Conservation (phyloP, 106 monocot genomes). For the Posidonia australis region DNA sequence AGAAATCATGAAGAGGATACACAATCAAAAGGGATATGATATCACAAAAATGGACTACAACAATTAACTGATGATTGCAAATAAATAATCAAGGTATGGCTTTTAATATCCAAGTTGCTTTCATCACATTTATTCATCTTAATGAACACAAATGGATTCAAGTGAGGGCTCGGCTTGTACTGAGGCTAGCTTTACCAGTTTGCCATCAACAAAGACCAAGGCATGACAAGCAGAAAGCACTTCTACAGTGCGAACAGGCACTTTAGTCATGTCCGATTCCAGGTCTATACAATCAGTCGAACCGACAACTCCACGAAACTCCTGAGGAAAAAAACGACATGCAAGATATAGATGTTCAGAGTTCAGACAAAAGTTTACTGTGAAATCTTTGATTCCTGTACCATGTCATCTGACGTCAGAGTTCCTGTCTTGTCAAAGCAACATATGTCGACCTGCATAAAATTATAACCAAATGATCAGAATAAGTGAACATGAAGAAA, state of each 20-base stretch:
- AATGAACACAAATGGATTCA: no score
- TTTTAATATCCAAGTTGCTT: no score
- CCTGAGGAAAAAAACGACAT: slow-evolving; percentile 37
- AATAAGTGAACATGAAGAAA: neutral
- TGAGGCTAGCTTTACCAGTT: slow-evolving; percentile 47
- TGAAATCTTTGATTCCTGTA: slow-evolving; percentile 10
- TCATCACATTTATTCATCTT: no score
- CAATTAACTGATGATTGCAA: no score
- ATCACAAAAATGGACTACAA: neutral
- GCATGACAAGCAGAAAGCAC: slow-evolving; percentile 90
- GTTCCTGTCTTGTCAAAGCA: slow-evolving; percentile 99
- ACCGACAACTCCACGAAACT: slow-evolving; percentile 79
- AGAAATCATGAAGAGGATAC: neutral
- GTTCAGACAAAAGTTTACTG: neutral
- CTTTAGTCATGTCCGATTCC: slow-evolving; percentile 65
- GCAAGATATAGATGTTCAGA: neutral
- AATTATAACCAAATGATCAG: neutral
- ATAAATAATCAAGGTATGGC: no score
- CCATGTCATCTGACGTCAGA: slow-evolving; percentile 99
- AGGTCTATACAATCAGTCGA: slow-evolving; percentile 40
- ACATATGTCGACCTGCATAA: slow-evolving; percentile 93
- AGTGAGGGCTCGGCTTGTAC: neutral
- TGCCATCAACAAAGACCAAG: slow-evolving; percentile 95
- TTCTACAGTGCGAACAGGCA: slow-evolving; percentile 58
- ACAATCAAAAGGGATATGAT: neutral